Conservation (phyloP, 1,284 basidiomycete species). For the Bjerkandera adusta region DNA sequence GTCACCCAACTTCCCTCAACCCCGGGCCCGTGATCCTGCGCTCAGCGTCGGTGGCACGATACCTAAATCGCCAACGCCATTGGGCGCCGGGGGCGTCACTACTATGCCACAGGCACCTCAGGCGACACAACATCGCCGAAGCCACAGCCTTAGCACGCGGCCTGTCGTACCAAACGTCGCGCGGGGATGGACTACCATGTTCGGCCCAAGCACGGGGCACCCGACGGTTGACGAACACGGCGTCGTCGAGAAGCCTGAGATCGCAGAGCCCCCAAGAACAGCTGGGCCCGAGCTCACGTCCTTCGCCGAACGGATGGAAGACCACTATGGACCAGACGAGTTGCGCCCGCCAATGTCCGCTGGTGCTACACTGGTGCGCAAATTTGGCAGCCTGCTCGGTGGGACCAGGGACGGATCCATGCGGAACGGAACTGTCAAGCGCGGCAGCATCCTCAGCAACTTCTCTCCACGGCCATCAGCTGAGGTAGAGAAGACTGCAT, state of each 20-base stretch:
- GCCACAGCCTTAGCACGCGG: constrained; percentile 75
- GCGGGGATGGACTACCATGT: constrained; percentile 43
- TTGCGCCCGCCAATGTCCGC: constrained; percentile 43
- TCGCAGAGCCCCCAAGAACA: constrained; percentile 44
- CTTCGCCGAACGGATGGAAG: constrained; percentile 43
- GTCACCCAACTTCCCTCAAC: constrained; percentile 55
- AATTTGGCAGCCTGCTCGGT: constrained; percentile 67
- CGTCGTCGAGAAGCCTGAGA: constrained; percentile 28
- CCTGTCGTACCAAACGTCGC: constrained; percentile 51
- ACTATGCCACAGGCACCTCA: constrained; percentile 61
- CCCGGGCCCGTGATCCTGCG: constrained; percentile 54
- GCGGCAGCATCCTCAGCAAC: constrained; percentile 49
- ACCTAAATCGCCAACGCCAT: constrained; percentile 17
- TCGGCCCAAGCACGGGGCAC: constrained; percentile 38
- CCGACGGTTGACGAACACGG: constrained; percentile 42
- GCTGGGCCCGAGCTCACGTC: constrained; percentile 55
- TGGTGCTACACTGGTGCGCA: constrained; percentile 68
- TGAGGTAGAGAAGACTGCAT: constrained; percentile 33
- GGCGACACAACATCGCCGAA: constrained; percentile 64
- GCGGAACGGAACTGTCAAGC: constrained; percentile 39
- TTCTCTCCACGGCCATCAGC: constrained; percentile 46
- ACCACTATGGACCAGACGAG: constrained; percentile 30
- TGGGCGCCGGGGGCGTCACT: constrained; percentile 28
- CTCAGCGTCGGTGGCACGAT: constrained; percentile 24
- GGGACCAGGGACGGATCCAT: constrained; percentile 44